Conservation (phyloP, 768 basidiomycete species). For the Leucocoprinus leucothites region DNA sequence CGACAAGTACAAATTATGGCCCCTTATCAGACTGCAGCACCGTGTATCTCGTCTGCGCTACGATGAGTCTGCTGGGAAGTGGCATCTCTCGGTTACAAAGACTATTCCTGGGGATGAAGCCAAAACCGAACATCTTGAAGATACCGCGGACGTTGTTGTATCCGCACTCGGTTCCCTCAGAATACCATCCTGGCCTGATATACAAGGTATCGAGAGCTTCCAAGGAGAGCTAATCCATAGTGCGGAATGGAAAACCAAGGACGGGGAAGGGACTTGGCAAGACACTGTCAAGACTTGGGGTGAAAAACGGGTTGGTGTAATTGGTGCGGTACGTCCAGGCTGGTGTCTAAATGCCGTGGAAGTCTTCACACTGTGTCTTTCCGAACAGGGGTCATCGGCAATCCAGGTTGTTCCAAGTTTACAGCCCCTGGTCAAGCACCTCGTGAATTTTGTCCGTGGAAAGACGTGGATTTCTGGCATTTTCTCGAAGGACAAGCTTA, state of each 20-base stretch:
- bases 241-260: constrained; percentile 52
- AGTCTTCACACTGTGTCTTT: too few relatives aligned
- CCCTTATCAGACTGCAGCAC: constrained; percentile 53
- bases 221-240: constrained; percentile 59
- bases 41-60: constrained; percentile 51
- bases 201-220: constrained; percentile 53
- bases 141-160: constrained; percentile 55
- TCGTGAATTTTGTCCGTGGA: constrained; percentile 56
- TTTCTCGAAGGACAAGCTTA: constrained; percentile 38
- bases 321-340: constrained; percentile 50
- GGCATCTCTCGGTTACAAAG: constrained; percentile 49
- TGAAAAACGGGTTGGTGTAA: constrained; percentile 52
- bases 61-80: constrained; percentile 48
- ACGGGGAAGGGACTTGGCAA: constrained; percentile 35
- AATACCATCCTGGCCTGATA: constrained; percentile 67
- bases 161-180: constrained; percentile 51
- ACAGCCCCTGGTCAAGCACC: constrained; percentile 46
- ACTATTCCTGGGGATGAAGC: constrained; percentile 12
- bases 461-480: constrained; percentile 54
- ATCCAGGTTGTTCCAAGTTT: constrained; percentile 58
- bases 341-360: background rate
- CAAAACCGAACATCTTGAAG: constrained; percentile 42
- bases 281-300: constrained; percentile 46
- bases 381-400: constrained; percentile 53
- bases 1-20: constrained; percentile 52